Percentiles rank a stretch among this genome's conserved stretches.
These are phyloP conservation scores for Pyrus hybrid DNA, from an alignment of 331 rosid species.

Conservation along the genomic window DNA sequence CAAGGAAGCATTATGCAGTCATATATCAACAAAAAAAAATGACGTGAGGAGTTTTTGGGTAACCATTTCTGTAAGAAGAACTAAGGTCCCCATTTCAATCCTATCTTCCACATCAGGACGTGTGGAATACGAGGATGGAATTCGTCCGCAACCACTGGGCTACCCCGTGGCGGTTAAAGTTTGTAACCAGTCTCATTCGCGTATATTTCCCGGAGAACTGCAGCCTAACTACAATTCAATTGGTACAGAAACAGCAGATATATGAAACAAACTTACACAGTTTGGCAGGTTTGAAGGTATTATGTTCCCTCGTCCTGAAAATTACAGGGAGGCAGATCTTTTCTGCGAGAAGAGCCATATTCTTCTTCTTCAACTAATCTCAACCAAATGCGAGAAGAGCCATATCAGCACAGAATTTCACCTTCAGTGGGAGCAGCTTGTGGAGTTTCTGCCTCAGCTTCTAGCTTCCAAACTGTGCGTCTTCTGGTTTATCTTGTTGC, in stretches of 20 bases:
- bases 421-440: neutral
- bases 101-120: too few species aligned
- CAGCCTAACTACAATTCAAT: neutral
- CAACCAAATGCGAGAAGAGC: neutral
- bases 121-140: too few species aligned
- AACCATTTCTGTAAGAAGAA: neutral
- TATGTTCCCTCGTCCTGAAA: slow-evolving; percentile 18
- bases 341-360: slow-evolving; percentile 42
- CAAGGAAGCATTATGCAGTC: neutral
- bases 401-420: neutral
- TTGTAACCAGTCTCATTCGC: too few species aligned
- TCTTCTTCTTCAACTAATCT: slow-evolving; percentile 22
- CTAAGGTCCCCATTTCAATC: too few species aligned
- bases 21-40: neutral
- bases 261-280: slow-evolving; percentile 28
- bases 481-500: neutral
- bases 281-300: slow-evolving; percentile 14
- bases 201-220: too few species aligned
- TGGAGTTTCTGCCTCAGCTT: slow-evolving; percentile 9
- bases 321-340: slow-evolving; percentile 29
- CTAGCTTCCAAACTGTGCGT: neutral
- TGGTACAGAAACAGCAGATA: neutral
- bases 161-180: too few species aligned
- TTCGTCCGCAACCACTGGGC: too few species aligned
- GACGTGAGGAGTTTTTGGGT: neutral